Evolutionary conservation across 148 eudicot species (phyloP).

Genomic region (Chenopodium album): DNA sequence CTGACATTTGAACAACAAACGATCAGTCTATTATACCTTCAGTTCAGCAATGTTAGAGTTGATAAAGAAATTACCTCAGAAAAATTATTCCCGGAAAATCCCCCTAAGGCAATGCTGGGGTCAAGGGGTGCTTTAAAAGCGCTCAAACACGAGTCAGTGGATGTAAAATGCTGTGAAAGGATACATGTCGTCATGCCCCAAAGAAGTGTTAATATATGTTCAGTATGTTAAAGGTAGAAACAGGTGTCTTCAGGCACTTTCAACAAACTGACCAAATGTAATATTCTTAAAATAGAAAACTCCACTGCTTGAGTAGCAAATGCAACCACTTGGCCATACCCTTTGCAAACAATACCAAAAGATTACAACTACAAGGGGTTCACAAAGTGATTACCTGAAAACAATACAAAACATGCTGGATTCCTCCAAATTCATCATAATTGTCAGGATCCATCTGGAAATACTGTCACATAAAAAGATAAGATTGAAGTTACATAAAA

Average conservation of each 20-base stretch:
- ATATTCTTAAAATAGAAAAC: not conserved
- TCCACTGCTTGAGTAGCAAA: not conserved
- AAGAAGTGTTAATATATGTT: conserved; percentile 10
- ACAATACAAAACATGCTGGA: conserved; percentile 70
- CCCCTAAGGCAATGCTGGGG: conserved; percentile 67
- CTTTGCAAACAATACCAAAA: not conserved
- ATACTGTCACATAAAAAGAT: conserved; percentile 43
- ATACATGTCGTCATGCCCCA: conserved; percentile 4
- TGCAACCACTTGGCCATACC: not conserved
- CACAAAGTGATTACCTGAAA: conserved; percentile 46
- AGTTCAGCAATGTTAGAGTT: not conserved
- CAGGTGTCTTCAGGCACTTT: conserved; percentile 7
- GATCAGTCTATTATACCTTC: conserved; percentile 9
- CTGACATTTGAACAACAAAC: conserved; percentile 31
- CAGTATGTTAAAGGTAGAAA: not conserved
- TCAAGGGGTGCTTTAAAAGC: conserved; percentile 77
- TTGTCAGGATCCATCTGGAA: conserved; percentile 70
- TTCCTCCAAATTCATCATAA: conserved; percentile 64
- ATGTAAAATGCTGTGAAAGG: conserved; percentile 56
- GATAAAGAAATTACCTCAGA: conserved; percentile 47
- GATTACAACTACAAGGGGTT: not conserved
- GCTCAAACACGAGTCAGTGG: conserved; percentile 64
- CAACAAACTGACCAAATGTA: not conserved
- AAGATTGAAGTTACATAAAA: not conserved
- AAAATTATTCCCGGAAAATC: conserved; percentile 58